Percentiles rank a stretch among this genome's conserved stretches.
Evolutionary conservation across 2,329 filamentous ascomycete genomes (phyloP).

Genomic region (Calonectria honghensis): DNA sequence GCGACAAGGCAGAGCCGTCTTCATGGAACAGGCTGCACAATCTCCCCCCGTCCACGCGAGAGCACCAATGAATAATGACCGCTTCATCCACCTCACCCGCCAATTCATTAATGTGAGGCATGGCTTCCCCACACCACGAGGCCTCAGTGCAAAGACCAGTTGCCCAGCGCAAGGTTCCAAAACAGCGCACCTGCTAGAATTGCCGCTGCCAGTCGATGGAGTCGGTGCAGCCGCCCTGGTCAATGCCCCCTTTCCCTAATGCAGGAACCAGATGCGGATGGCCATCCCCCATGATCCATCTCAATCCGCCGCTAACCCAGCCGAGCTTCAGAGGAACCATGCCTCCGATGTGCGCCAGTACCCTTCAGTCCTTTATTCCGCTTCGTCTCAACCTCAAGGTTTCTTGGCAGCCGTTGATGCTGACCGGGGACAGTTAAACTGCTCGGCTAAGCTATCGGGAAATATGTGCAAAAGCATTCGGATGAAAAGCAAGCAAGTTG

Average conservation of each 20-base stretch:
- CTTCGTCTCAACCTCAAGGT: constrained; percentile 29
- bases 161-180: constrained; percentile 29
- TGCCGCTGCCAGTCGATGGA: constrained; percentile 21
- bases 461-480: constrained; percentile 1
- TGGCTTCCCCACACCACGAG: constrained; percentile 38
- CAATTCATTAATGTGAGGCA: constrained; percentile 37
- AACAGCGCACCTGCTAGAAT: constrained; percentile 11
- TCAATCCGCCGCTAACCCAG: constrained; percentile 31
- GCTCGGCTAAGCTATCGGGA: constrained; percentile 8
- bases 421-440: constrained; percentile 4
- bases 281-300: constrained; percentile 32
- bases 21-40: constrained; percentile 29
- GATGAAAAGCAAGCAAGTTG: constrained; percentile 22
- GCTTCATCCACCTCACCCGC: constrained; percentile 27
- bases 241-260: constrained; percentile 46
- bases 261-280: constrained; percentile 53
- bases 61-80: constrained; percentile 26
- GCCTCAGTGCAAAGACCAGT: constrained; percentile 14
- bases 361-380: constrained; percentile 34
- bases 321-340: constrained; percentile 34
- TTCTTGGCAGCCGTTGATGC: constrained; percentile 30
- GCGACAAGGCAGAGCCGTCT: constrained; percentile 25
- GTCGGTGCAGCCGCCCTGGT: constrained; percentile 36
- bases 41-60: constrained; percentile 10
- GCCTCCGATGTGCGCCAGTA: constrained; percentile 33